Evolutionary conservation across 108 stramenopile species (phyloP), one percentile per base, ranked within the genome.

Genomic region (Nitzschia palea): DNA sequence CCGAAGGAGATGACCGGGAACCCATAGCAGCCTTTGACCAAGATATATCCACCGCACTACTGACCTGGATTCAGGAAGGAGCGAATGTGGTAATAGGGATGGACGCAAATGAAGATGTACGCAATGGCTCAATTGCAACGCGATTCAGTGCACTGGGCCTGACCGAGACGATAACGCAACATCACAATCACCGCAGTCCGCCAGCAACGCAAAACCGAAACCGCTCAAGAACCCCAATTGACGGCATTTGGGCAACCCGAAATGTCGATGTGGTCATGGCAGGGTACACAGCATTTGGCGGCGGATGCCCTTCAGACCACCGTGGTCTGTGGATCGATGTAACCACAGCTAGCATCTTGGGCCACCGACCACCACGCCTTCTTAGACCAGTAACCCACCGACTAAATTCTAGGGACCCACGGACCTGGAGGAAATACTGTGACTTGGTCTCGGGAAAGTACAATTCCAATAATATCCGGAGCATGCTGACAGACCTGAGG

Each of bases 181-280:
- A 14, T 23, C 55, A 57, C 30, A 22, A 22, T 12, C 12, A 30
- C 17, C 9, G 12, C 10, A n/a, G 10, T 33, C 55, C 55, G 8
- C 55, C 55, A 14, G 26, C 55, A 57, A 57, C 55, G 17, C 23
- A 23, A 12, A 10, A 57, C 9, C 29, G 29, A 12, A 57, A 57
- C 30, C 10, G 17, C 8, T 14, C 10, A 12, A 10, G 30, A 8
- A 28, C 10, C 9, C 55, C 55, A 9, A 57, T 57, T 18, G 55
- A 57, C 18, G 18, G 29, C 23, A 28, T 57, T 14, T 57, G 55
- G 55, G 18, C 18, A 9, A n/a, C 55, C 10, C 18, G 27, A 8
- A 10, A 10, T 12, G 10, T 57, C 12, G 26, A 32, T 12, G 32
- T 57, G 10, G 17, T 28, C 26, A 22, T n/a, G 15, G 22, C 50